Evolutionary conservation across 2,329 filamentous ascomycete genomes (phyloP).

Genomic region (Botrytis porri): DNA sequence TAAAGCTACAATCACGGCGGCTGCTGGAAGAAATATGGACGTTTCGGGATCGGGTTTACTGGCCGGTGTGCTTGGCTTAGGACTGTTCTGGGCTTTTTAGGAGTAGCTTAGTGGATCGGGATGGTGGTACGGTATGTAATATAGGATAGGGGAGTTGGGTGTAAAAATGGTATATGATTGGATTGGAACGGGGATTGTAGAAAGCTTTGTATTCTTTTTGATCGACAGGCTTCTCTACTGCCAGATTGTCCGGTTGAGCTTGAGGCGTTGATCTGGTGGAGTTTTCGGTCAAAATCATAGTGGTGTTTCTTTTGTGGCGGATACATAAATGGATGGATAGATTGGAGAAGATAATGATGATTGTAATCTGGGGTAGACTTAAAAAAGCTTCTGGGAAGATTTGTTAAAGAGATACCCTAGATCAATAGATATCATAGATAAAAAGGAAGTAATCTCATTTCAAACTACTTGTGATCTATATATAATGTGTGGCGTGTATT

Average conservation of each 20-base stretch:
- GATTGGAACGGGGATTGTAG: neutral
- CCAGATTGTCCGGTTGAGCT: neutral
- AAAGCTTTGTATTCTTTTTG: neutral
- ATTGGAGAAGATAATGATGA: neutral
- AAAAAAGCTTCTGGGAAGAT: neutral
- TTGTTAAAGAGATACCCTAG: neutral
- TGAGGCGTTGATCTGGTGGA: neutral
- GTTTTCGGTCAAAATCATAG: neutral
- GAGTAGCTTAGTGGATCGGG: neutral
- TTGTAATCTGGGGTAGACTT: neutral
- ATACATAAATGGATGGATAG: neutral
- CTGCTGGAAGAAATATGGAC: neutral
- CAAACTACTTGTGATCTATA: neutral
- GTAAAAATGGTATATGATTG: neutral
- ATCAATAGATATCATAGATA: neutral
- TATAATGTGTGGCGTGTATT: neutral
- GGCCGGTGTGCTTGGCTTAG: neutral
- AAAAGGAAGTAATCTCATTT: neutral
- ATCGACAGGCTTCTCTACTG: neutral
- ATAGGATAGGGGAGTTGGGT: neutral
- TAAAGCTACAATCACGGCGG: neutral
- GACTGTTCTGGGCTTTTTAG: neutral
- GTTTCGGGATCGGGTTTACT: neutral
- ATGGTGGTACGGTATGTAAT: neutral
- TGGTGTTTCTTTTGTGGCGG: neutral